Evolutionary conservation across 1,139 yeast genomes (phyloP).

Genomic region (Candida glucosophila): DNA sequence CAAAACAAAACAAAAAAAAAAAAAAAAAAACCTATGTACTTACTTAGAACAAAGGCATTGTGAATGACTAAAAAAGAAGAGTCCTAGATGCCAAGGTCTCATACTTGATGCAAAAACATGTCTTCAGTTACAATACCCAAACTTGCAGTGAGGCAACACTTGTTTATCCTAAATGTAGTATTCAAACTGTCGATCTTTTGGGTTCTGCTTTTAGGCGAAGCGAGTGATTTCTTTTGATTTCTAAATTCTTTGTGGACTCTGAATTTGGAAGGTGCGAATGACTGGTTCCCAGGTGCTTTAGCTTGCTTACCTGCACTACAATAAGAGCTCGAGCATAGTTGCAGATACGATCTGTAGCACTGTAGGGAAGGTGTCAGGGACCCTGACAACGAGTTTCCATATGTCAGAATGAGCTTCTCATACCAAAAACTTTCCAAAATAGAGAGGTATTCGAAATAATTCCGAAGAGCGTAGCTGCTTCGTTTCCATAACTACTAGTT

Average conservation of each 20-base stretch:
- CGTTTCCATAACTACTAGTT: constrained; percentile 14
- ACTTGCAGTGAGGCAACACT: constrained; percentile 4
- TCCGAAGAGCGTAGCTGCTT: constrained; percentile 8
- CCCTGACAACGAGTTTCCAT: constrained; percentile 1
- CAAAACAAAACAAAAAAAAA: too few species aligned
- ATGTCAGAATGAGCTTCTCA: constrained; percentile 4
- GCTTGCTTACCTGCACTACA: constrained; percentile 1
- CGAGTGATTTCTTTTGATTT: background rate
- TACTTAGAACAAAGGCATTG: too few species aligned
- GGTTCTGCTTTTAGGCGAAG: background rate
- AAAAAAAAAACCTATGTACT: too few species aligned
- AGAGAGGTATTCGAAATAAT: constrained; percentile 14
- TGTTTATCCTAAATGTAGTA: constrained; percentile 5
- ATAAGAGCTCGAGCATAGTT: constrained; percentile 4
- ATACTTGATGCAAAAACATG: constrained; percentile 7
- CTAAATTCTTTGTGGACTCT: constrained; percentile 2
- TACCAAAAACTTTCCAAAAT: constrained; percentile 14
- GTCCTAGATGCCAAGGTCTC: too few species aligned
- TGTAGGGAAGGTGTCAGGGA: background rate
- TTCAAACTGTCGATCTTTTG: constrained; percentile 2
- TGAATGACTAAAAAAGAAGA: too few species aligned
- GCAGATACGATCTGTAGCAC: constrained; percentile 1
- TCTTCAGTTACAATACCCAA: constrained; percentile 7
- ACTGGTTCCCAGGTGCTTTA: background rate
- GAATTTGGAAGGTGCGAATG: constrained; percentile 3